Base-by-base conservation (phyloP, 805 yeast species). In the Candida boidinii region DNA sequence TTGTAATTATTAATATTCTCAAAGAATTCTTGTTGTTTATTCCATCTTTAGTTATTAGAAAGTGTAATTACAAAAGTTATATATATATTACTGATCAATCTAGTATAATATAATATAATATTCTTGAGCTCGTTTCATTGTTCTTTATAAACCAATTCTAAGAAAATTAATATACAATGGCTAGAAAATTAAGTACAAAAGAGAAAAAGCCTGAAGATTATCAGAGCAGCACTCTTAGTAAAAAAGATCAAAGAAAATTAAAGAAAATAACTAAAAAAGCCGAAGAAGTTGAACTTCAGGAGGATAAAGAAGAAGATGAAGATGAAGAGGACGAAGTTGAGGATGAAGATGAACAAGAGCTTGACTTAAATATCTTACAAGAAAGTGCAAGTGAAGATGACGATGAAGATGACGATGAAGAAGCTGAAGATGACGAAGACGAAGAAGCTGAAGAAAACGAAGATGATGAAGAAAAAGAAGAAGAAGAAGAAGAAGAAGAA, bases 221-320 rank as follows among this genome's bases (percentile, higher is more conserved):
- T 37, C 59, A 75, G 41, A 67, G 76, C 41, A 50, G 54, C 17
- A 60, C 66, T 14, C 60, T 78, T 36, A 76, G 84, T 29, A 77
- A 73, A 56, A 79, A 76, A 45, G 82, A 76, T 32, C 68, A 66
- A 51, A 72, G 82, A 60, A 62, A 66, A 46, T 57, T 74, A 55
- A 74, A 73, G 64, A 74, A 74, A 53, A 53, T 52, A 9, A 4
- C 17, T 54, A 31, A 43, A 49, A 29, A 37, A 38, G 35, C 28
- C 43, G 33, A 43, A 43, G 37, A 40, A 46, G 39, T 23, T 30
- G 17, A 18, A 35, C 55, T 48, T 2, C 53, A 54, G 31, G 60
- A 53, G n/a, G 68, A 59, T 5, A 57, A 43, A 4, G 52, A 43
- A 6, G 58, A 48, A 11, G 70, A 64, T 14, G 69, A 63, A 23